phyloP scores from a whole-genome alignment of 352 stramenopile species.

The Phytophthora niederhauseri region DNA sequence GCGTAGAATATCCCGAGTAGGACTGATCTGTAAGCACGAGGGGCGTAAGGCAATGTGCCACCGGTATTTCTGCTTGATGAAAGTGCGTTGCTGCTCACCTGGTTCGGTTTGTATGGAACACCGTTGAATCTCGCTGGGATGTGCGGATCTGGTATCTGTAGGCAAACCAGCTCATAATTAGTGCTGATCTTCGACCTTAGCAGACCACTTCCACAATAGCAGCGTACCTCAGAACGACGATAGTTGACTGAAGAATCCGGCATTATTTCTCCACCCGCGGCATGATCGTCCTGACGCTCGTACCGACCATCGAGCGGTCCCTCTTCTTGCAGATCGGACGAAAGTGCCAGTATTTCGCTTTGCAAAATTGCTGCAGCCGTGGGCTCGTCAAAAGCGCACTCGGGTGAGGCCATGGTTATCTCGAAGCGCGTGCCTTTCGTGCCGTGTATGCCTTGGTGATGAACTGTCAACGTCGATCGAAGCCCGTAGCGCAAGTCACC shows the following conservation, averaged over 20 bases:
- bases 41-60: not conserved
- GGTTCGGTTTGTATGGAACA: constrained; percentile 59
- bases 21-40: constrained; percentile 38
- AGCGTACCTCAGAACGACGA: constrained; percentile 18
- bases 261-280: not conserved
- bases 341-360: not conserved
- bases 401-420: constrained; percentile 23
- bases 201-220: not conserved
- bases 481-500: constrained; percentile 52
- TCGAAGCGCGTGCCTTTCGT: constrained; percentile 28
- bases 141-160: constrained; percentile 57
- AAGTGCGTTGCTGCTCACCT: constrained; percentile 31
- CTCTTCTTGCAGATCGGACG: not conserved
- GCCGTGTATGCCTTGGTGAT: constrained; percentile 39
- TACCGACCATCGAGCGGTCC: not conserved
- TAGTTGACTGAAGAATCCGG: constrained; percentile 26
- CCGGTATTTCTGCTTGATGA: not conserved
- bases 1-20: constrained; percentile 58
- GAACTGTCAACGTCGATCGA: constrained; percentile 59
- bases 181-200: not conserved
- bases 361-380: constrained; percentile 18
- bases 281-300: not conserved
- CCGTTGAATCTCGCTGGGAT: constrained; percentile 68
- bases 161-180: not conserved
- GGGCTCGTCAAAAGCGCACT: constrained; percentile 27